Evolutionary conservation across 371 early-diverging fungal species (phyloP), one percentile per base, ranked within the genome.

Genomic region (Nosema muscidifuracis): DNA sequence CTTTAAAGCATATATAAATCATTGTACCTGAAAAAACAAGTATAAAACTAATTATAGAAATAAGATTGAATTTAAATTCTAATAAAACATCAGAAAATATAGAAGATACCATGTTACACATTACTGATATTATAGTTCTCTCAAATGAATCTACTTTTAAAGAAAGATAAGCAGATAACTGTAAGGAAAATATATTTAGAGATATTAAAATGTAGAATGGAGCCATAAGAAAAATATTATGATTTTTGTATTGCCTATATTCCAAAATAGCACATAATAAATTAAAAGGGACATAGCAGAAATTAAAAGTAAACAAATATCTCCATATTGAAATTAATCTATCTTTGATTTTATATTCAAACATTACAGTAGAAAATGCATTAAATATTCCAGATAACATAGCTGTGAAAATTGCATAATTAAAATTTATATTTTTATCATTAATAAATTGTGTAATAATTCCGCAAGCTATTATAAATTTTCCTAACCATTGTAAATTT

Each of bases 301-400:
- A n/a, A 60, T 60, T 60, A 22, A n/a, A 31, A n/a, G 60, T 60
- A 60, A 60, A 60, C 10, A 60, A 22, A 36, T 60, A 60, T 34
- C 13, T 10, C 16, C n/a, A 60, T 20, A 60, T 36, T 10, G 33
- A 34, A 13, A 13, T 24, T 18, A 60, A n/a, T 24, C 1, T 13
- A 24, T 60, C 22, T 60, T 36, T 60, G 2, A 60, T 34, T 60
- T 34, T 31, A 24, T 31, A 12, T 26, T 60, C 60, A 60, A 60
- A 60, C 31, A 34, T 7, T 2, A 60, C 60, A 4, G 60, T 36
- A 18, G 60, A 31, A 2, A 60, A 34, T 34, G 60, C 60, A n/a
- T 60, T 60, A 36, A 60, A 60, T 6, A 34, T 3, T 20, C 60
- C 60, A 60, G 60, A 60, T 6, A 18, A 31, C 1, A 34, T 16